A percentile compares a stretch with the other conserved stretches of the same genome.
phyloP scores from a whole-genome alignment of 1,284 basidiomycete genomes.

The Leccinum fallax region DNA sequence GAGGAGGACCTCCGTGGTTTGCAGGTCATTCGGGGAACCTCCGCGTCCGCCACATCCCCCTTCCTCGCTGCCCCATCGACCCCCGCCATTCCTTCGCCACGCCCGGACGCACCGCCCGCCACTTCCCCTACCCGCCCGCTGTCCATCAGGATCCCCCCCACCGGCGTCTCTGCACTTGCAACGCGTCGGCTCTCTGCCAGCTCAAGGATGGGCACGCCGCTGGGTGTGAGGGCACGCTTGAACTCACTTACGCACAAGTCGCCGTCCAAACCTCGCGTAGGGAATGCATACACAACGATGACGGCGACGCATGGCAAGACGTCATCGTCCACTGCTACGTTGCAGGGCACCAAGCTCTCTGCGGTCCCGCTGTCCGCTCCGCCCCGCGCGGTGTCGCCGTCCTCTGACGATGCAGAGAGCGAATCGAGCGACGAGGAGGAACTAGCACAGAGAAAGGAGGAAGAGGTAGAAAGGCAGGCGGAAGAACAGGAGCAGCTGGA shows the following conservation, averaged over 20 bases:
- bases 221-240: conserved; percentile 67
- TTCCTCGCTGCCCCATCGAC: conserved; percentile 28
- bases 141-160: conserved; percentile 34
- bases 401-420: conserved; percentile 42
- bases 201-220: conserved; percentile 48
- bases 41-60: conserved; percentile 10
- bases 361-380: conserved; percentile 24
- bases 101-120: conserved; percentile 13
- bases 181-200: conserved; percentile 38
- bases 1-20: conserved; percentile 79
- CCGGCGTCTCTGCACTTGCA: conserved; percentile 10
- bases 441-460: conserved; percentile 58
- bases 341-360: conserved; percentile 49
- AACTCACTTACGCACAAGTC: conserved; percentile 59
- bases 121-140: conserved; percentile 33
- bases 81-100: conserved; percentile 27
- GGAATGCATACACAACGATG: conserved; percentile 11
- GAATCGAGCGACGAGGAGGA: conserved; percentile 58
- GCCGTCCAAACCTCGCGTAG: conserved; percentile 27
- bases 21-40: conserved; percentile 59
- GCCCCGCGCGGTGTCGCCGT: conserved; percentile 46
- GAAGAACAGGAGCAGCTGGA: conserved; percentile 70
- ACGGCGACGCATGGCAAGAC: conserved; percentile 48
- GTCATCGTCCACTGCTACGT: conserved; percentile 68
- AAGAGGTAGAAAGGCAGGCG: conserved; percentile 62